A percentile compares a stretch with the other conserved stretches of the same genome.
Conservation (phyloP, 495 filamentous ascomycete genomes). For the Pseudotulostoma volvatum region DNA sequence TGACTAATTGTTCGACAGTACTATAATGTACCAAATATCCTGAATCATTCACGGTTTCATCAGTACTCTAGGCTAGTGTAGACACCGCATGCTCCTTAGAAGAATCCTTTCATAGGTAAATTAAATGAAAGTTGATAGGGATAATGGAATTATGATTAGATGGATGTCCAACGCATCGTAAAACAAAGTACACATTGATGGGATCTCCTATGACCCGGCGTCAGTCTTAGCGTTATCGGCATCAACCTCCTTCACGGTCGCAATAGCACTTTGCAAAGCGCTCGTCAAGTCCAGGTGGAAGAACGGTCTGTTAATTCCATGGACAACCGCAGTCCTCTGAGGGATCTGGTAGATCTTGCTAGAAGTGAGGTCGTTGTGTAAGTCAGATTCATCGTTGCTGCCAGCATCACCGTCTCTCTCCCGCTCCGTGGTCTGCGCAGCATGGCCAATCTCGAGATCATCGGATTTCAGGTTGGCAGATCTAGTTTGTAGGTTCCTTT, state of each 20-base stretch:
- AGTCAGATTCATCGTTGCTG: constrained; percentile 9
- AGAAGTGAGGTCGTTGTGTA: constrained; percentile 29
- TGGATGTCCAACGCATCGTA: no score
- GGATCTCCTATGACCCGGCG: neutral
- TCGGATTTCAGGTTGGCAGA: constrained; percentile 11
- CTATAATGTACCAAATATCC: no score
- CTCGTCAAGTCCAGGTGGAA: constrained; percentile 93
- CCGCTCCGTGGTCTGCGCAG: constrained; percentile 14
- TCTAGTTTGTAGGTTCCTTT: constrained; percentile 30
- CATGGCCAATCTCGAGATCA: constrained; percentile 23
- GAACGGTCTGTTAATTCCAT: constrained; percentile 73
- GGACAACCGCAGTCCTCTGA: constrained; percentile 48
- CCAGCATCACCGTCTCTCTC: constrained; percentile 19
- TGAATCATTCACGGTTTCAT: no score
- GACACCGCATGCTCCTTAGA: no score
- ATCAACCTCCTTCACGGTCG: constrained; percentile 45
- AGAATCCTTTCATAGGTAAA: no score
- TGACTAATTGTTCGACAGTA: no score
- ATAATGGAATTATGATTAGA: no score
- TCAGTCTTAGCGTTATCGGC: neutral
- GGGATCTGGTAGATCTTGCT: constrained; percentile 29
- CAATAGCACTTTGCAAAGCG: constrained; percentile 75
- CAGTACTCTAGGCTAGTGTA: no score
- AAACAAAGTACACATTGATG: no score
- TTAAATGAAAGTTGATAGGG: no score